phyloP scores from a whole-genome alignment of 768 basidiomycete species.

The Mycena rebaudengoi region DNA sequence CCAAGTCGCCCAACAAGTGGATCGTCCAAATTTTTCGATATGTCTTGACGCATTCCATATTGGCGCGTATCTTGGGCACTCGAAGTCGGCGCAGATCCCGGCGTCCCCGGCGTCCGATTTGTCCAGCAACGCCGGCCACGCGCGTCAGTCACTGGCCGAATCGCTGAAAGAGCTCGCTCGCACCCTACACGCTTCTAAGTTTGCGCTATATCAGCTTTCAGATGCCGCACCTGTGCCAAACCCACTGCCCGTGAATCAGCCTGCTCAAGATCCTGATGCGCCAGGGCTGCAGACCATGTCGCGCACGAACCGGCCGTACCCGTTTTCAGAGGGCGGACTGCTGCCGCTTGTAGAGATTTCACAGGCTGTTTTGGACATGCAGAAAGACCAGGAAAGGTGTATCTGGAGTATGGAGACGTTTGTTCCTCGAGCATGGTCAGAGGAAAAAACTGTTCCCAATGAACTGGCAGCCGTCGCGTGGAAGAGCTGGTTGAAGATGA shows the following conservation, averaged over 20 bases:
- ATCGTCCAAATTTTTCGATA: conserved; percentile 2
- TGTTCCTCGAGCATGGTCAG: neutral
- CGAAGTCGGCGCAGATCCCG: conserved; percentile 3
- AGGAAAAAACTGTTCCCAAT: neutral
- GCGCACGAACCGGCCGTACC: conserved; percentile 10
- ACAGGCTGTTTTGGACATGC: conserved; percentile 2
- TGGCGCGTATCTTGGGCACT: conserved; percentile 4
- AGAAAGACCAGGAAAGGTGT: neutral
- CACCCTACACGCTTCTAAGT: conserved; percentile 14
- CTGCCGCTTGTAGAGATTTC: conserved; percentile 4
- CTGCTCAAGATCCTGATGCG: neutral
- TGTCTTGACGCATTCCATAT: conserved; percentile 16
- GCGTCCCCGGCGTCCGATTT: neutral
- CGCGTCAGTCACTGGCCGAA: neutral
- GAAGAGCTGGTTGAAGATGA: conserved; percentile 3
- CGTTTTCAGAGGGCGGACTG: conserved; percentile 4
- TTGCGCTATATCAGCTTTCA: conserved; percentile 12
- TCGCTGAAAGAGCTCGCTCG: neutral
- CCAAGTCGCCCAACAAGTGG: neutral
- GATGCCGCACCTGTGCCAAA: neutral
- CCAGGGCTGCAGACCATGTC: conserved; percentile 8
- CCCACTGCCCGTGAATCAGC: conserved; percentile 2
- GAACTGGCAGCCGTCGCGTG: neutral
- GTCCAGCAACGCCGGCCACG: neutral
- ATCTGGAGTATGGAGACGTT: conserved; percentile 13